A percentile compares a stretch with the other conserved stretches of the same genome.
phyloP scores from a whole-genome alignment of 2,329 filamentous ascomycete species.

The Ilyonectria destructans region DNA sequence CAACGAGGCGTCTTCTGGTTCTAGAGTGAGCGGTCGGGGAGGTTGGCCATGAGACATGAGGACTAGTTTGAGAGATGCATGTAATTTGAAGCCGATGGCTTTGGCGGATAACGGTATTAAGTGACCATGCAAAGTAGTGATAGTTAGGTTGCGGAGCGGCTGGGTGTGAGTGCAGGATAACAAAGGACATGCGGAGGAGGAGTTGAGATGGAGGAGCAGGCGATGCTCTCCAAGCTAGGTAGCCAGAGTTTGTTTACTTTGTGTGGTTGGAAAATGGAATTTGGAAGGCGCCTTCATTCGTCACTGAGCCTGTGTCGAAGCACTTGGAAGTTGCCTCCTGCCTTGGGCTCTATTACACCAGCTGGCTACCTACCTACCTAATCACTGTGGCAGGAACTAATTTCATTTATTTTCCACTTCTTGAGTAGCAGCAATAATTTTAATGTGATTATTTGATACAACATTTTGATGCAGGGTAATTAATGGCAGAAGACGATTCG shows the following conservation, averaged over 20 bases:
- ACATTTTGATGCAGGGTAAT: too few relatives aligned
- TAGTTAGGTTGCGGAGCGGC: conserved; percentile 6
- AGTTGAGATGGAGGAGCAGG: neutral
- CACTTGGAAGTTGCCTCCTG: neutral
- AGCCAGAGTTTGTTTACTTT: neutral
- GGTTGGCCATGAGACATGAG: conserved; percentile 33
- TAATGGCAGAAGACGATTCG: too few relatives aligned
- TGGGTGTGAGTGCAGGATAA: neutral
- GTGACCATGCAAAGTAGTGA: neutral
- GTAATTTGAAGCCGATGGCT: conserved; percentile 14
- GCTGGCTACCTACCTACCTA: neutral
- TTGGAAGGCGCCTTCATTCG: neutral
- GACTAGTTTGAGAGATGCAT: conserved; percentile 9
- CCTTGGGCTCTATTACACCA: neutral
- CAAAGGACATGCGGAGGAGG: neutral
- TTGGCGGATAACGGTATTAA: conserved; percentile 17
- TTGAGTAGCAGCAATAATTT: too few relatives aligned
- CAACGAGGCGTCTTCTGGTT: conserved; percentile 11
- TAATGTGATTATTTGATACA: too few relatives aligned
- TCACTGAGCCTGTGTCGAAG: neutral
- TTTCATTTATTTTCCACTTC: neutral
- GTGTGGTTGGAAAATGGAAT: neutral
- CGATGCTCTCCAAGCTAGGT: neutral
- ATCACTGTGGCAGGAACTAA: neutral
- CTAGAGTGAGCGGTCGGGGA: conserved; percentile 23